These are phyloP conservation scores for Aspergillus nomiae DNA, from an alignment of 2,329 filamentous ascomycete genomes.

Conservation along the genomic window DNA sequence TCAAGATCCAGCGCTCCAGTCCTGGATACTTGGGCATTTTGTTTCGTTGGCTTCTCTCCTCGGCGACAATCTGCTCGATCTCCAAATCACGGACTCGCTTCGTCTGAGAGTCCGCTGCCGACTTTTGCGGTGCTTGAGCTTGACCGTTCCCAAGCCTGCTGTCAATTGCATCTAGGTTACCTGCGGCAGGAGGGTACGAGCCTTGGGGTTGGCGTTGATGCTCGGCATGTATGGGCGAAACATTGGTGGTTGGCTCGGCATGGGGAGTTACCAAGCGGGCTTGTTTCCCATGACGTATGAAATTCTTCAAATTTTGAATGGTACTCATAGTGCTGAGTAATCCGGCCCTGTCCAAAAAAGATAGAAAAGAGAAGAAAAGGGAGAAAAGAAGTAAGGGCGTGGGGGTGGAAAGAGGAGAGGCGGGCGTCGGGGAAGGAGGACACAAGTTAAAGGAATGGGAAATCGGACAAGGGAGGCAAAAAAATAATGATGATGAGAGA, in stretches of 20 bases:
- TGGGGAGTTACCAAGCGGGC: constrained; percentile 69
- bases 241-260: constrained; percentile 63
- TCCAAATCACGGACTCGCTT: constrained; percentile 59
- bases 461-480: constrained; percentile 3
- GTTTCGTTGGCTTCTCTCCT: constrained; percentile 82
- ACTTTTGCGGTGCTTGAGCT: constrained; percentile 56
- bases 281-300: constrained; percentile 97
- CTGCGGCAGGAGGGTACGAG: constrained; percentile 53
- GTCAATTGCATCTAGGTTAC: constrained; percentile 63
- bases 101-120: constrained; percentile 62
- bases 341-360: constrained; percentile 10
- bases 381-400: constrained; percentile 4
- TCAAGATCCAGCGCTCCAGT: constrained; percentile 78
- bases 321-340: constrained; percentile 56
- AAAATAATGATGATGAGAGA: constrained; percentile 10
- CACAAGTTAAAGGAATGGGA: constrained; percentile 6
- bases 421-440: neutral
- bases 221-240: constrained; percentile 66
- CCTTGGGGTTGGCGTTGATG: constrained; percentile 57
- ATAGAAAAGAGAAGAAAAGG: constrained; percentile 7
- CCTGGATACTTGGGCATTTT: constrained; percentile 87
- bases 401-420: neutral
- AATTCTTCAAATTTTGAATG: constrained; percentile 97
- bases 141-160: constrained; percentile 65
- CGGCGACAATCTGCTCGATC: constrained; percentile 82